phyloP scores from a whole-genome alignment of 139 green algal genomes.

The Chlamydomonas sphaeroides region DNA sequence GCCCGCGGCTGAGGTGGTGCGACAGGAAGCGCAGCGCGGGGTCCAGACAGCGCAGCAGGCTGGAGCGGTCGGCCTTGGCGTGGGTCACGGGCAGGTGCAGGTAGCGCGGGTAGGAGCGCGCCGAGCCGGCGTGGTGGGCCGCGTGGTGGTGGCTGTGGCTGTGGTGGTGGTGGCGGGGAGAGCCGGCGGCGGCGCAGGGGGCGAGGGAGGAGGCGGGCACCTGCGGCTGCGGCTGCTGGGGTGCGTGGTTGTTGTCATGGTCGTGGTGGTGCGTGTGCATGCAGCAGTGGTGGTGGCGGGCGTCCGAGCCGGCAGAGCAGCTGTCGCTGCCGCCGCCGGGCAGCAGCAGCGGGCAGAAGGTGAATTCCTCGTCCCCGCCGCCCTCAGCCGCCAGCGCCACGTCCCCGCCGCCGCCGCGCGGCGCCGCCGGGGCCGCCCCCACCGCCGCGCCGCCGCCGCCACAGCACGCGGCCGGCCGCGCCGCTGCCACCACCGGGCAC shows the following conservation, averaged over 20 bases:
- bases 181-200: too few relatives aligned
- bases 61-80: constrained; percentile 49
- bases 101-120: constrained; percentile 31
- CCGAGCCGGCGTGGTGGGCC: background rate
- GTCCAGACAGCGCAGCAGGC: constrained; percentile 47
- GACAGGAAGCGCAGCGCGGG: constrained; percentile 61
- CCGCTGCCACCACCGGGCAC: too few relatives aligned
- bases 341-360: background rate
- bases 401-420: too few relatives aligned
- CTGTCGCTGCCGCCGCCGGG: too few relatives aligned
- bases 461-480: too few relatives aligned
- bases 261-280: too few relatives aligned
- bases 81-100: constrained; percentile 51
- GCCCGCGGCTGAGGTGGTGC: constrained; percentile 43
- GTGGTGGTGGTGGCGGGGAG: background rate
- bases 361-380: background rate
- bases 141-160: background rate
- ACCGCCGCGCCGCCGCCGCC: too few relatives aligned
- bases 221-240: background rate
- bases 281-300: too few relatives aligned
- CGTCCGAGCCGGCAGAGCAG: too few relatives aligned
- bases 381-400: background rate
- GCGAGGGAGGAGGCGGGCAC: too few relatives aligned
- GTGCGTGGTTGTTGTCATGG: too few relatives aligned
- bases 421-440: too few relatives aligned